Conservation (phyloP, 495 filamentous ascomycete genomes). For the Podospora comata region DNA sequence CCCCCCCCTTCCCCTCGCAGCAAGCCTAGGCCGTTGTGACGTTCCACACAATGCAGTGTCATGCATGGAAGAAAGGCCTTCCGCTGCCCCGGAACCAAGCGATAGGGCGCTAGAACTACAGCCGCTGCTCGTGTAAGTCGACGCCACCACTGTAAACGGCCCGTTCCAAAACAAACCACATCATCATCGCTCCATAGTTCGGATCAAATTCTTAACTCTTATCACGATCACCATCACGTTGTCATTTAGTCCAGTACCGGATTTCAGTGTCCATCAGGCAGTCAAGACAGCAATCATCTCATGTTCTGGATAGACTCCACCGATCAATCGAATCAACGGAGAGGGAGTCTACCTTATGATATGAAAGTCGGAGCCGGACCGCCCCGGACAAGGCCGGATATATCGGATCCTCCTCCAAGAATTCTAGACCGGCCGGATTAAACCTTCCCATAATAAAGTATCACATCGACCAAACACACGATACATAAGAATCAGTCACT, state of each 20-base stretch:
- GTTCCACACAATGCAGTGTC: not conserved
- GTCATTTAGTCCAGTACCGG: not conserved
- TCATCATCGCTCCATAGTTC: not conserved
- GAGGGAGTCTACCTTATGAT: not conserved
- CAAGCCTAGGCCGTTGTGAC: not conserved
- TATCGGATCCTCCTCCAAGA: not conserved
- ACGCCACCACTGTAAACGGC: slow-evolving; percentile 3
- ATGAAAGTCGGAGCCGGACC: not conserved
- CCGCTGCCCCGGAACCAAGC: slow-evolving; percentile 14
- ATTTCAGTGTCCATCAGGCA: too few species aligned
- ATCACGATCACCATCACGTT: not conserved
- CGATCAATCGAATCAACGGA: not conserved
- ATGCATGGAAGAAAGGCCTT: not conserved
- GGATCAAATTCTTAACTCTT: not conserved
- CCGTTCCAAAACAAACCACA: not conserved
- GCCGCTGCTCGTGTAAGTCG: slow-evolving; percentile 1
- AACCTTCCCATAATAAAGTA: not conserved
- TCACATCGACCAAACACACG: not conserved
- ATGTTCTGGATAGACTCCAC: not conserved
- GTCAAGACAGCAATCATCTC: not conserved
- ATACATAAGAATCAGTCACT: not conserved
- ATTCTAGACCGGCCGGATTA: not conserved
- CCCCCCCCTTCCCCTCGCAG: not conserved
- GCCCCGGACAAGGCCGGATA: not conserved
- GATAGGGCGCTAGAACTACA: slow-evolving; percentile 2